Conservation (phyloP, 257 asterid genomes). For the Anisodus tanguticus region DNA sequence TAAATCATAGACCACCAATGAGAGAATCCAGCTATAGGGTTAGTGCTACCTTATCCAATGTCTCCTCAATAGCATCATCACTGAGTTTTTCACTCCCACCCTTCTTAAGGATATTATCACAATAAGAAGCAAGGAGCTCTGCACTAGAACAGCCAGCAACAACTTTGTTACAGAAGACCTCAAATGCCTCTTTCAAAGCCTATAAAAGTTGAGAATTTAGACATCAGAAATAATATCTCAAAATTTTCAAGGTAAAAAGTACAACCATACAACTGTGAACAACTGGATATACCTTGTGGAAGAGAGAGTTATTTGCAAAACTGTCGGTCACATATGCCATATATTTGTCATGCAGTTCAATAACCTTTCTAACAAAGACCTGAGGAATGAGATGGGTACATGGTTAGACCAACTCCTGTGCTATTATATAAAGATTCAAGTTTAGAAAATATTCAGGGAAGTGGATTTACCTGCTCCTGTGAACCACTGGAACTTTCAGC, state of each 20-base stretch:
- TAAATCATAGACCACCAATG: not conserved
- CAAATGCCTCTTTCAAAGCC: conserved; percentile 66
- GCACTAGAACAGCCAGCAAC: conserved; percentile 54
- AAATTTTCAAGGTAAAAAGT: conserved; percentile 16
- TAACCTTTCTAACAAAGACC: conserved; percentile 51
- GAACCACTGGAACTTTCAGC: conserved; percentile 48
- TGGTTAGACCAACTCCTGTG: not conserved
- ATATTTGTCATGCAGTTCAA: conserved; percentile 58
- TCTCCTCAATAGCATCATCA: conserved; percentile 59
- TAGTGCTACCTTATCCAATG: conserved; percentile 52
- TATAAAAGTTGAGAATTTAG: conserved; percentile 28
- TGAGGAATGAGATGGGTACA: conserved; percentile 28
- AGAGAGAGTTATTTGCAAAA: conserved; percentile 46
- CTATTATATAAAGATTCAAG: not conserved
- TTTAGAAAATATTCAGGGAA: not conserved
- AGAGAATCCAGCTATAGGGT: not conserved
- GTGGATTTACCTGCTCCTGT: conserved; percentile 49
- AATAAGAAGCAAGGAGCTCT: conserved; percentile 54
- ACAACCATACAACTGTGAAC: not conserved
- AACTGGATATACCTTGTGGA: conserved; percentile 50
- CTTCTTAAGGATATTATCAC: conserved; percentile 61
- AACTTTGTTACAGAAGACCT: conserved; percentile 54
- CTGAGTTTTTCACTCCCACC: conserved; percentile 57
- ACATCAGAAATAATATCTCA: not conserved
- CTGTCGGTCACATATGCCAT: conserved; percentile 46